A percentile compares a stretch with the other conserved stretches of the same genome.
phyloP scores from a whole-genome alignment of 495 filamentous ascomycete genomes.

The Neurospora africana region DNA sequence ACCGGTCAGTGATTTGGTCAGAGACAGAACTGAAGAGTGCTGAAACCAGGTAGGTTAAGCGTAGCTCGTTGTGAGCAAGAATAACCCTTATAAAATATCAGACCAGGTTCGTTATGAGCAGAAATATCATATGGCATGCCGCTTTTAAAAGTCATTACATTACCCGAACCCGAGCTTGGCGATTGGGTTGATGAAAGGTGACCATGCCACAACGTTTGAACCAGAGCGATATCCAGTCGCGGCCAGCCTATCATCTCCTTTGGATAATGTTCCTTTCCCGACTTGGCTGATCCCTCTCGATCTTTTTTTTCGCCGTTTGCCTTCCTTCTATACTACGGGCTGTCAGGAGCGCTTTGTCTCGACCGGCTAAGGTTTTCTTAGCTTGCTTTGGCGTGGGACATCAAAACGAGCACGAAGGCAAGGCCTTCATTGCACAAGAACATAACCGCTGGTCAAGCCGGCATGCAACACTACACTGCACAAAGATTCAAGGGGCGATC shows the following conservation, averaged over 20 bases:
- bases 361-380: neutral
- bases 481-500: neutral
- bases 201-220: neutral
- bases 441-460: neutral
- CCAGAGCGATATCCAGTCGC: neutral
- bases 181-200: neutral
- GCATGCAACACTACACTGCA: neutral
- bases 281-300: neutral
- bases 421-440: slow-evolving; percentile 3
- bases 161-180: neutral
- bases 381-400: neutral
- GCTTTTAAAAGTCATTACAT: neutral
- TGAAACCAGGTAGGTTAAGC: neutral
- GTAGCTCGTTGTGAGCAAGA: neutral
- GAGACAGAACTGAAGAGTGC: neutral
- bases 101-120: neutral
- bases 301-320: neutral
- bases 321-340: neutral
- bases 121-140: neutral
- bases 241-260: neutral
- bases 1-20: neutral
- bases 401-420: slow-evolving; percentile 7
- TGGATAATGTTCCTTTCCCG: neutral
- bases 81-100: neutral
- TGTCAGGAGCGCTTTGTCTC: neutral